These are phyloP conservation scores for California macrophylla DNA, from an alignment of 441 rosid species.

Conservation along the genomic window DNA sequence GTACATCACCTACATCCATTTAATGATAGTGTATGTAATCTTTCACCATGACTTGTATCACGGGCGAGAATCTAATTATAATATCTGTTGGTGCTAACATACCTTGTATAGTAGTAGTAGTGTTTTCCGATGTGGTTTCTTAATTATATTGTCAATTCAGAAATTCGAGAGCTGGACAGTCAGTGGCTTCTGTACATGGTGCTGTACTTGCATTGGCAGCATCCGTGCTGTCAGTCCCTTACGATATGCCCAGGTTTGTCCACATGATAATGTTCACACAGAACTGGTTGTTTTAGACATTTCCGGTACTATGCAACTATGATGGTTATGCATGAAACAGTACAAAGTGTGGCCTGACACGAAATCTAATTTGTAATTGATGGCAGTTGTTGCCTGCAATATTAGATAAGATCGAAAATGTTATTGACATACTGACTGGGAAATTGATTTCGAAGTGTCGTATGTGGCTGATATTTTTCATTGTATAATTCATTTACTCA, in stretches of 20 bases:
- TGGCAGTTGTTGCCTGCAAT: neutral
- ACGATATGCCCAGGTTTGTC: conserved; percentile 89
- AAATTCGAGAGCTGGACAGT: conserved; percentile 35
- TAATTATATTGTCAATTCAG: conserved; percentile 33
- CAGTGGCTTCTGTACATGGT: conserved; percentile 70
- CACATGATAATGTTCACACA: neutral
- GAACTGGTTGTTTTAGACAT: conserved; percentile 1
- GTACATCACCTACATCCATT: no score
- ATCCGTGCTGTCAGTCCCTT: conserved; percentile 89
- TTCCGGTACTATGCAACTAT: neutral
- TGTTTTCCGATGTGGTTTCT: conserved; percentile 2
- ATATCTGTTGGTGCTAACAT: neutral
- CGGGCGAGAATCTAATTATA: neutral
- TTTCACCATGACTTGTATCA: neutral
- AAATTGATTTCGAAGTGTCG: neutral
- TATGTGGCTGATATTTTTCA: neutral
- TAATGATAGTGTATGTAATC: neutral
- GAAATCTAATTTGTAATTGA: neutral
- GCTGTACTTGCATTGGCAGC: conserved; percentile 96
- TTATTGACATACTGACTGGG: neutral
- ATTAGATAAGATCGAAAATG: neutral
- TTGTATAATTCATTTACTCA: neutral
- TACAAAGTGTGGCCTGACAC: neutral
- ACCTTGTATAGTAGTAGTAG: conserved; percentile 2
- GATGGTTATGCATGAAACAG: neutral